Conservation (phyloP, 768 basidiomycete genomes). For the Suillus fuscotomentosus region DNA sequence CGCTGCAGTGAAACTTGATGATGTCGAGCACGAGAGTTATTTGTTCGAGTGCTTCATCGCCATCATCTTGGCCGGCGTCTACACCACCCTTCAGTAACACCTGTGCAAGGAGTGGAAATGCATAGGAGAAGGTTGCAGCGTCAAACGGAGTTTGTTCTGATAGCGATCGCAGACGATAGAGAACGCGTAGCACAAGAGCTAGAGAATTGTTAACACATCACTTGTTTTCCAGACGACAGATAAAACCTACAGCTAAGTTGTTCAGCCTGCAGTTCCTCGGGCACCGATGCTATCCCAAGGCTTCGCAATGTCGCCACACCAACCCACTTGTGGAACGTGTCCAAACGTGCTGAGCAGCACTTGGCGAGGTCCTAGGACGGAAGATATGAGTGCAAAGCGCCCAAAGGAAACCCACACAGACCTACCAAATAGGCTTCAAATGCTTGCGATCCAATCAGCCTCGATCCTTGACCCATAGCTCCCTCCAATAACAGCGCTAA, state of each 20-base stretch:
- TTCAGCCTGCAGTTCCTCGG: slow-evolving; percentile 72
- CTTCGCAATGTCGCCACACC: slow-evolving; percentile 84
- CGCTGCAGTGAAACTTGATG: slow-evolving; percentile 32
- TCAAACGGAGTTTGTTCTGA: slow-evolving; percentile 84
- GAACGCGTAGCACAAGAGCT: slow-evolving; percentile 81
- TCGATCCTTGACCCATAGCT: slow-evolving; percentile 55
- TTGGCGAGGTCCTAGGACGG: slow-evolving; percentile 55
- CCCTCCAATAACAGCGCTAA: slow-evolving; percentile 63
- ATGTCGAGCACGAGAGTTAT: slow-evolving; percentile 59
- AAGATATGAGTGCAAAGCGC: slow-evolving; percentile 1
- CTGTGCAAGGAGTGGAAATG: slow-evolving; percentile 69
- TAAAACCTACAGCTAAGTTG: slow-evolving; percentile 42
- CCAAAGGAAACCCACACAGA: slow-evolving; percentile 5
- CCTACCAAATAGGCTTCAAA: slow-evolving; percentile 82
- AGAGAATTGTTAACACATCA: slow-evolving; percentile 3
- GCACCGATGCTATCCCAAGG: slow-evolving; percentile 61
- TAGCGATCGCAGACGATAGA: slow-evolving; percentile 79
- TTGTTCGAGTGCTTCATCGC: slow-evolving; percentile 81
- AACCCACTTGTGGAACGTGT: slow-evolving; percentile 65
- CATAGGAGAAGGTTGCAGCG: slow-evolving; percentile 80
- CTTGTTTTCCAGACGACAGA: background rate
- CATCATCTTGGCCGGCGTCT: slow-evolving; percentile 45
- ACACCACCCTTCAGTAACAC: slow-evolving; percentile 73
- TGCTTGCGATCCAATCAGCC: slow-evolving; percentile 59
- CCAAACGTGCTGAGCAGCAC: slow-evolving; percentile 75